Evolutionary conservation across 2,329 filamentous ascomycete genomes (phyloP).

Genomic region (Aspergillus sp.): DNA sequence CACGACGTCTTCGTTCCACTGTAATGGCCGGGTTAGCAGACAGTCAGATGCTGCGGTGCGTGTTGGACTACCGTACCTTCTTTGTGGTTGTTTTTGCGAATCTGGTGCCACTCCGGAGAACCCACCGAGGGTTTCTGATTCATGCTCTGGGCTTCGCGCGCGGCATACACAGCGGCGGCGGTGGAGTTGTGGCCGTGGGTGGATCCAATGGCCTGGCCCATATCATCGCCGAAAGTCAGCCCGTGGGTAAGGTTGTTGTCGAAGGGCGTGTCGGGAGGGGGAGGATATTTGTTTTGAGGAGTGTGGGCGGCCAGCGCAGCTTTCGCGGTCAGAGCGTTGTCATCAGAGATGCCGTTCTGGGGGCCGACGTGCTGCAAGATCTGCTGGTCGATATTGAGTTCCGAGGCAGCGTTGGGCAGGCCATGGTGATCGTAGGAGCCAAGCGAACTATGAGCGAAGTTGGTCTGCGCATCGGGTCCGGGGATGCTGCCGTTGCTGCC

Average conservation of each 20-base stretch:
- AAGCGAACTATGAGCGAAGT: conserved; percentile 35
- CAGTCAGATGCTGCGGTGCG: conserved; percentile 11
- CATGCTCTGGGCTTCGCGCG: conserved; percentile 52
- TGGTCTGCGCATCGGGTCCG: conserved; percentile 31
- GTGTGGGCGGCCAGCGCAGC: conserved; percentile 47
- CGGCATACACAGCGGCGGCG: conserved; percentile 57
- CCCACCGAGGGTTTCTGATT: conserved; percentile 82
- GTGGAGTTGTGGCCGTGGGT: conserved; percentile 52
- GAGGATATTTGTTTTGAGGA: conserved; percentile 45
- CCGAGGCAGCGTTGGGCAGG: conserved; percentile 35
- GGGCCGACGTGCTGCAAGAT: conserved; percentile 51
- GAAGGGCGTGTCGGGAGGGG: conserved; percentile 41
- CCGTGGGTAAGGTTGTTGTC: conserved; percentile 39
- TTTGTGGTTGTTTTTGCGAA: conserved; percentile 97
- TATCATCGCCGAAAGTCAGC: conserved; percentile 40
- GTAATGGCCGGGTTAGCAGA: conserved; percentile 18
- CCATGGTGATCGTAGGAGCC: conserved; percentile 40
- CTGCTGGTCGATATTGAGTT: conserved; percentile 46
- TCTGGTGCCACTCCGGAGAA: conserved; percentile 96
- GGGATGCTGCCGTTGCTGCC: conserved; percentile 41
- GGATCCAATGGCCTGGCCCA: conserved; percentile 38
- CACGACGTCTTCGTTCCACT: conserved; percentile 95
- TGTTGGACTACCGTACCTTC: conserved; percentile 64
- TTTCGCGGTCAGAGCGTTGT: conserved; percentile 48
- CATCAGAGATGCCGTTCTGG: conserved; percentile 54